These are phyloP conservation scores for Colletotrichum karsti DNA, from an alignment of 2,329 filamentous ascomycete species.

Conservation along the genomic window DNA sequence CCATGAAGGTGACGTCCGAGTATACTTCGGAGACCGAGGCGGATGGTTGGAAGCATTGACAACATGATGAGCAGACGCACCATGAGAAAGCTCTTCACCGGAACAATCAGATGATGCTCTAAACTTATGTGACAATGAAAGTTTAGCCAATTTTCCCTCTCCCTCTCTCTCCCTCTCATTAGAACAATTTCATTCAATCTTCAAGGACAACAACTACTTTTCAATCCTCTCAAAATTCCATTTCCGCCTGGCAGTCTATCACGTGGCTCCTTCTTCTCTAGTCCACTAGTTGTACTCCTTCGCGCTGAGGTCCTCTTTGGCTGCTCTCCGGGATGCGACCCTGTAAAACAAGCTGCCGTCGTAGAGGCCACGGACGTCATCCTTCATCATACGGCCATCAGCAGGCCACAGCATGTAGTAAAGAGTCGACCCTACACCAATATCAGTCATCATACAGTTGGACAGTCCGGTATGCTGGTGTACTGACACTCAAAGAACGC, in stretches of 20 bases:
- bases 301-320: background rate
- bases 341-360: slow-evolving; percentile 31
- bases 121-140: too few species aligned
- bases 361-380: slow-evolving; percentile 48
- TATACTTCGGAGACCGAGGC: background rate
- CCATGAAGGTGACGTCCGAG: too few species aligned
- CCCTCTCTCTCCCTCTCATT: too few species aligned
- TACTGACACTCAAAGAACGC: slow-evolving; percentile 36
- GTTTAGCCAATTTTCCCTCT: too few species aligned
- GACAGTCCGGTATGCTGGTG: background rate
- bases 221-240: too few species aligned
- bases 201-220: too few species aligned
- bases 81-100: too few species aligned
- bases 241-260: too few species aligned
- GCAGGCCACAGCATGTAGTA: slow-evolving; percentile 61
- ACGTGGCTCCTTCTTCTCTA: too few species aligned
- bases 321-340: background rate
- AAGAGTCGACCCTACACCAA: slow-evolving; percentile 37
- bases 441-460: background rate
- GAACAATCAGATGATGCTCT: background rate
- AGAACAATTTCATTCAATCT: too few species aligned
- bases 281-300: too few species aligned
- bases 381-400: slow-evolving; percentile 64
- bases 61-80: background rate
- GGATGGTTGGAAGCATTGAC: background rate